Evolutionary conservation across 2,329 filamentous ascomycete species (phyloP).

Genomic region (Fusarium coicis): DNA sequence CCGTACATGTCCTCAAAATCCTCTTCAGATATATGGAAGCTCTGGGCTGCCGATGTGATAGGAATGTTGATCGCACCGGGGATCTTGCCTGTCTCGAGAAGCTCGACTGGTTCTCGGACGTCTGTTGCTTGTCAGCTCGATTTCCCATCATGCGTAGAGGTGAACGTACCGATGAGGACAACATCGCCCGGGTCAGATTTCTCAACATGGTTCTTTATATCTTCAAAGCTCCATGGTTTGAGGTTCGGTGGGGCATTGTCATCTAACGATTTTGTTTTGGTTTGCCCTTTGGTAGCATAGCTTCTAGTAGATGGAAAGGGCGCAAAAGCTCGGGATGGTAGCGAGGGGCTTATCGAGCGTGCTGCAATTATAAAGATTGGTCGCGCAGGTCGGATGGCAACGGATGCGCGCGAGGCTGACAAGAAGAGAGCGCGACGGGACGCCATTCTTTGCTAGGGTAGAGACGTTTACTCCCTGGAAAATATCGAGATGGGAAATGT

Average conservation of each 20-base stretch:
- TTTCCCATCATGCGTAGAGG: background rate
- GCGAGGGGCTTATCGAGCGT: background rate
- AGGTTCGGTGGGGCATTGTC: conserved; percentile 26
- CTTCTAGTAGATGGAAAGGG: conserved; percentile 9
- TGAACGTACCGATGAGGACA: conserved; percentile 59
- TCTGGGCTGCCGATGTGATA: conserved; percentile 79
- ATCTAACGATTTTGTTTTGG: background rate
- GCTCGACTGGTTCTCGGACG: conserved; percentile 78
- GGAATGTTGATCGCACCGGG: conserved; percentile 87
- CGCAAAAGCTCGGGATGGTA: conserved; percentile 5
- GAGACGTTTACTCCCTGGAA: background rate
- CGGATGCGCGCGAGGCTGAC: conserved; percentile 29
- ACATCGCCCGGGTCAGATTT: conserved; percentile 42
- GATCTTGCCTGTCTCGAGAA: conserved; percentile 74
- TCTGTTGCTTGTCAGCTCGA: conserved; percentile 56
- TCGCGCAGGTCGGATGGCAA: conserved; percentile 13
- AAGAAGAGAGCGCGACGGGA: conserved; percentile 33
- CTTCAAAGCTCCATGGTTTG: conserved; percentile 62
- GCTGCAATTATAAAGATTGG: conserved; percentile 14
- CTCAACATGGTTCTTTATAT: conserved; percentile 55
- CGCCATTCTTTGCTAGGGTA: conserved; percentile 20
- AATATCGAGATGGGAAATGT: background rate
- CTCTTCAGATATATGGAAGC: conserved; percentile 77
- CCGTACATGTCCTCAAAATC: conserved; percentile 89
- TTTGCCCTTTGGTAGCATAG: conserved; percentile 22